phyloP scores from a whole-genome alignment of 495 filamentous ascomycete genomes.

The Amorphotheca resinae region DNA sequence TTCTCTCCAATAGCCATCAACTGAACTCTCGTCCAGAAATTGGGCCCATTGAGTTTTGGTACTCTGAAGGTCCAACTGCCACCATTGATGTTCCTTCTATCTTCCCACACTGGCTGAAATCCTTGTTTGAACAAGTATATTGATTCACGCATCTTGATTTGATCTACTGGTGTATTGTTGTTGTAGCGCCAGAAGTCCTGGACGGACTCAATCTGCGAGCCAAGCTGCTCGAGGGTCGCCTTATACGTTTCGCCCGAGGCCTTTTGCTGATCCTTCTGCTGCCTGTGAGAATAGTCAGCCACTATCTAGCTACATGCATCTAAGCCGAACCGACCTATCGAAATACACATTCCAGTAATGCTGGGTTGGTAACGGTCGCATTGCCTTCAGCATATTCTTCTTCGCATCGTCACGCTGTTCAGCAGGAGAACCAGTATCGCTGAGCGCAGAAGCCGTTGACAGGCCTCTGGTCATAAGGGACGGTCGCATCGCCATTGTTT shows the following conservation, averaged over 20 bases:
- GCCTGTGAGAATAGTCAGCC: constrained; percentile 21
- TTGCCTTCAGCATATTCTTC: constrained; percentile 45
- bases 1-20: constrained; percentile 77
- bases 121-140: constrained; percentile 83
- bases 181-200: constrained; percentile 80
- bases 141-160: constrained; percentile 66
- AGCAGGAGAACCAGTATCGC: constrained; percentile 39
- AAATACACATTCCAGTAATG: constrained; percentile 52
- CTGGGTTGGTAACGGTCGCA: constrained; percentile 45
- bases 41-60: constrained; percentile 54
- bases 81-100: constrained; percentile 66
- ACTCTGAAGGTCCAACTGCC: constrained; percentile 84
- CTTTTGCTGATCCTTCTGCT: constrained; percentile 30
- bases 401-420: constrained; percentile 47
- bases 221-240: constrained; percentile 52
- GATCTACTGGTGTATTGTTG: constrained; percentile 74
- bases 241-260: constrained; percentile 38
- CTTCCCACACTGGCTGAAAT: constrained; percentile 83
- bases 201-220: constrained; percentile 57
- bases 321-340: constrained; percentile 29
- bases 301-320: background rate
- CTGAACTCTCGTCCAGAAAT: constrained; percentile 71
- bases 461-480: constrained; percentile 41
- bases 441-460: constrained; percentile 32
- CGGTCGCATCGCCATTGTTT: constrained; percentile 35